Percentiles rank a stretch among this genome's conserved stretches.
phyloP scores from a whole-genome alignment of 306 rosid genomes.

The Vachellia collinsii region DNA sequence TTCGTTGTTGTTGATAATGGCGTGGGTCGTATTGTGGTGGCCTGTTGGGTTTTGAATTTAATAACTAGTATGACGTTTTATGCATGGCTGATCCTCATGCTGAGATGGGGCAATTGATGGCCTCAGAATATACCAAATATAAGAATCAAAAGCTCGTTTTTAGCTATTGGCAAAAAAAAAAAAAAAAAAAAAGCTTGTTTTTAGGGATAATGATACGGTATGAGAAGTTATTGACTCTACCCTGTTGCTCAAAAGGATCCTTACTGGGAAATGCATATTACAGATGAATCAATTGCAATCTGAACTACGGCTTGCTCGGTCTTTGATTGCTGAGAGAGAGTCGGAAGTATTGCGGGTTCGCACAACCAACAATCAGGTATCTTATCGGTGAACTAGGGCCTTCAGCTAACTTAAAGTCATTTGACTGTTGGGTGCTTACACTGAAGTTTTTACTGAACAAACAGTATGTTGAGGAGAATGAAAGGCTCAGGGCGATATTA shows the following conservation, averaged over 20 bases:
- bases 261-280: constrained; percentile 27
- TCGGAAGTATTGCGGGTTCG: constrained; percentile 80
- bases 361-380: constrained; percentile 88
- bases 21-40: neutral
- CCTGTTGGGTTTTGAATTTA: neutral
- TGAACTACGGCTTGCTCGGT: constrained; percentile 93
- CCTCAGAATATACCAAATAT: neutral
- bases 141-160: neutral
- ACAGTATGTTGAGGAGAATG: constrained; percentile 98
- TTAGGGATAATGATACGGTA: neutral
- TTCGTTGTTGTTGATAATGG: neutral
- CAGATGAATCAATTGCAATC: constrained; percentile 94
- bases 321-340: constrained; percentile 92
- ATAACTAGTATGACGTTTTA: neutral
- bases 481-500: constrained; percentile 89
- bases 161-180: too few species aligned
- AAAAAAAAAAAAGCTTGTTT: neutral
- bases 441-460: constrained; percentile 7
- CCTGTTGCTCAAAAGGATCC: constrained; percentile 2
- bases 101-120: constrained; percentile 1
- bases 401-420: constrained; percentile 9
- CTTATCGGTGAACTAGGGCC: neutral
- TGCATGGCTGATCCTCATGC: neutral
- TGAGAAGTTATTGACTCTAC: constrained; percentile 19
- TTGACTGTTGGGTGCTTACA: constrained; percentile 23